A percentile compares a stretch with the other conserved stretches of the same genome.
Evolutionary conservation across 176 grass and related monocot genomes (phyloP).

Genomic region (Avena insularis): DNA sequence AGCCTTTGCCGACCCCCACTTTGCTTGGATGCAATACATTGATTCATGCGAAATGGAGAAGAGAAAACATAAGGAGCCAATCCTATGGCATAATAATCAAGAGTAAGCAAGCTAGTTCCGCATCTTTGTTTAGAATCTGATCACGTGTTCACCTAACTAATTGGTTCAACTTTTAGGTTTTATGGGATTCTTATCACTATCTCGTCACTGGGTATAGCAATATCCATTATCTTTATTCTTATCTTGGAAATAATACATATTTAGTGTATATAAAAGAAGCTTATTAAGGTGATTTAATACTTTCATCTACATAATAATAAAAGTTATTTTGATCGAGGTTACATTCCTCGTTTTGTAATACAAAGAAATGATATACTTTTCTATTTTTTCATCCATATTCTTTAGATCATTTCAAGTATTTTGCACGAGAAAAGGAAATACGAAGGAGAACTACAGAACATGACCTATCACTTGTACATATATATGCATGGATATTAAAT

Average conservation of each 20-base stretch:
- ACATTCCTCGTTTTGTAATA: not conserved
- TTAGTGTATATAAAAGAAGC: not conserved
- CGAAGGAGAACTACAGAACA: not conserved
- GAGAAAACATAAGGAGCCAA: too few species aligned
- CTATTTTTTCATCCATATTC: not conserved
- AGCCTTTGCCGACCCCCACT: too few species aligned
- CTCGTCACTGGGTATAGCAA: not conserved
- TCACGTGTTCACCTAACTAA: too few species aligned
- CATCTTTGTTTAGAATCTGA: too few species aligned
- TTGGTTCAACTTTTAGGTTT: too few species aligned
- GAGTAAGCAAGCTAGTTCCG: too few species aligned
- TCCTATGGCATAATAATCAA: too few species aligned
- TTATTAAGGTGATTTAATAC: not conserved
- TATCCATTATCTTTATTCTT: not conserved
- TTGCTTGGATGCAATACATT: too few species aligned
- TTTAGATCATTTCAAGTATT: not conserved
- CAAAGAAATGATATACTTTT: not conserved
- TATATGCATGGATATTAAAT: too few species aligned
- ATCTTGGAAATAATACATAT: not conserved
- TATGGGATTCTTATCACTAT: not conserved
- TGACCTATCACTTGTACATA: not conserved
- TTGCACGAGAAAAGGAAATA: not conserved
- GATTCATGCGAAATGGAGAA: too few species aligned
- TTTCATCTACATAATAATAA: not conserved
- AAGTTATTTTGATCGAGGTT: not conserved